phyloP scores from a whole-genome alignment of 2,329 filamentous ascomycete genomes.

The Fonsecaea multimorphosa region DNA sequence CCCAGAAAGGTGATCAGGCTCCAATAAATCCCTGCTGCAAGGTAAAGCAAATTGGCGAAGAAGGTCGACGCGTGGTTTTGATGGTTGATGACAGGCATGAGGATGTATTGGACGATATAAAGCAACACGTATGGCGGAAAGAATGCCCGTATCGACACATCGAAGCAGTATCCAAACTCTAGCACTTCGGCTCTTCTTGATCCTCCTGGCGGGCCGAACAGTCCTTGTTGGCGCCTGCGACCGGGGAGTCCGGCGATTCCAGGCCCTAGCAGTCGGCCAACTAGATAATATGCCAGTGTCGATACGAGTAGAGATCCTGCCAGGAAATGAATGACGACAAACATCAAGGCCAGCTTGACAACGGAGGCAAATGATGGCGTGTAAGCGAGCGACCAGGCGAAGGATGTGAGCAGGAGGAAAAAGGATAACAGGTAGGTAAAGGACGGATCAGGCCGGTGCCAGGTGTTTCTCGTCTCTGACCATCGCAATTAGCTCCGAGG shows the following conservation, averaged over 20 bases:
- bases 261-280: slow-evolving; percentile 66
- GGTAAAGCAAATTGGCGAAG: slow-evolving; percentile 69
- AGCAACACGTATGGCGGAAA: slow-evolving; percentile 71
- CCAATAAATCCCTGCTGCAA: slow-evolving; percentile 70
- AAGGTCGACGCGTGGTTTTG: slow-evolving; percentile 56
- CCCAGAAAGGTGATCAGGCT: slow-evolving; percentile 72
- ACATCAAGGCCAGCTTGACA: slow-evolving; percentile 55
- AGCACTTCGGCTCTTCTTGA: slow-evolving; percentile 59
- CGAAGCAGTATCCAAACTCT: slow-evolving; percentile 75
- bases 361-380: slow-evolving; percentile 55
- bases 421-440: slow-evolving; percentile 73
- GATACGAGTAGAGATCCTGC: slow-evolving; percentile 64
- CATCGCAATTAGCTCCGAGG: not conserved
- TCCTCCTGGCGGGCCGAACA: slow-evolving; percentile 63
- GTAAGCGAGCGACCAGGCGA: slow-evolving; percentile 65
- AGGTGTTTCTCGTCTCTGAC: slow-evolving; percentile 71
- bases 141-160: slow-evolving; percentile 71
- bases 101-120: slow-evolving; percentile 70
- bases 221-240: slow-evolving; percentile 57
- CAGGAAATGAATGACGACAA: slow-evolving; percentile 66
- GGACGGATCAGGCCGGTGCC: slow-evolving; percentile 71
- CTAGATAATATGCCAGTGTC: slow-evolving; percentile 68
- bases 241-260: slow-evolving; percentile 54
- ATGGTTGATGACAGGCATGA: slow-evolving; percentile 64
- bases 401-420: slow-evolving; percentile 64